Evolutionary conservation across 148 eudicot species (phyloP).

Genomic region (Euryodendron excelsum): DNA sequence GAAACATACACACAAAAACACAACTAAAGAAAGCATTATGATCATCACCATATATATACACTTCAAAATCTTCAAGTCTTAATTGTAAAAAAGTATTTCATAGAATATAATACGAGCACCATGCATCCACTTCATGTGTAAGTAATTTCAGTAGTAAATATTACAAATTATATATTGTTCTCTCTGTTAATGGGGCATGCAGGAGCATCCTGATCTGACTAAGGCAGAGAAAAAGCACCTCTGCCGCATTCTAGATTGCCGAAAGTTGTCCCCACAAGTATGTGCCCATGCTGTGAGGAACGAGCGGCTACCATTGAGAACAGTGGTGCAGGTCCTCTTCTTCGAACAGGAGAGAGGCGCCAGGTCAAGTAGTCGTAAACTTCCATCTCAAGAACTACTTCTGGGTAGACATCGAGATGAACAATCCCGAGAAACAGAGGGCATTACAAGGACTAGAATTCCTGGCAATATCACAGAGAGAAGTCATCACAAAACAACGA

Average conservation of each 20-base stretch:
- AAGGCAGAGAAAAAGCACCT: slow-evolving; percentile 56
- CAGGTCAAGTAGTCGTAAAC: slow-evolving; percentile 9
- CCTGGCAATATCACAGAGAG: not conserved
- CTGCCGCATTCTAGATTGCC: slow-evolving; percentile 46
- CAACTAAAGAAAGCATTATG: not conserved
- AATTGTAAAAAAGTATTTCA: too few relatives aligned
- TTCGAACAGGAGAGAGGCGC: slow-evolving; percentile 44
- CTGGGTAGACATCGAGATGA: not conserved
- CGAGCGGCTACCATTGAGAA: slow-evolving; percentile 57
- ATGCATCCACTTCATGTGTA: too few relatives aligned
- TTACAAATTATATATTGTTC: too few relatives aligned
- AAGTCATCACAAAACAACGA: not conserved
- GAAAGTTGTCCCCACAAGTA: slow-evolving; percentile 43
- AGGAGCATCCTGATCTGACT: slow-evolving; percentile 50
- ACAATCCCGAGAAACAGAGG: slow-evolving; percentile 2
- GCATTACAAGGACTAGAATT: slow-evolving; percentile 2
- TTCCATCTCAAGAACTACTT: slow-evolving; percentile 6
- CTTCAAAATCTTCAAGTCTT: not conserved
- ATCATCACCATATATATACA: not conserved
- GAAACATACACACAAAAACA: not conserved
- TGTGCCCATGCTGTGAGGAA: slow-evolving; percentile 52
- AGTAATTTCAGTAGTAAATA: too few relatives aligned
- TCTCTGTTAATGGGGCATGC: too few relatives aligned
- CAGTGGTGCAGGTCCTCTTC: slow-evolving; percentile 59
- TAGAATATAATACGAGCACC: too few relatives aligned